Percentiles rank a stretch among this genome's conserved stretches.
Conservation (phyloP, 1,284 basidiomycete genomes). For the Puccinia novopanici region DNA sequence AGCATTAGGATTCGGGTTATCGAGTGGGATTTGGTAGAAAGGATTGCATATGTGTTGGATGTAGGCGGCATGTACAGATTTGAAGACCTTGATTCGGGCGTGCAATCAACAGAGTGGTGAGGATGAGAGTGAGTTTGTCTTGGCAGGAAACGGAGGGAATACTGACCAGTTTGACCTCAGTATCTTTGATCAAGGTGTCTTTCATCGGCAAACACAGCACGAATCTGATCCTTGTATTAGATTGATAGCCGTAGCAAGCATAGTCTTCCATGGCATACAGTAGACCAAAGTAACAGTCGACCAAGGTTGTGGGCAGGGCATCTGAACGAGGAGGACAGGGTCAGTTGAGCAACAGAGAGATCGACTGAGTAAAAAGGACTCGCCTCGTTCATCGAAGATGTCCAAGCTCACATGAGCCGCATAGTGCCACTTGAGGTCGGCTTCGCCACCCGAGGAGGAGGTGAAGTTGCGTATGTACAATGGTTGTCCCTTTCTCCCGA, state of each 20-base stretch:
- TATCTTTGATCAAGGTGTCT: conserved; percentile 43
- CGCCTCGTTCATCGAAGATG: conserved; percentile 50
- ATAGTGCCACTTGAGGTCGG: conserved; percentile 49
- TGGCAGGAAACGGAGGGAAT: no score
- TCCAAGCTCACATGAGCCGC: conserved; percentile 48
- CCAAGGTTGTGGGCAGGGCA: conserved; percentile 32
- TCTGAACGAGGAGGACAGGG: background rate
- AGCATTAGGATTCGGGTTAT: conserved; percentile 22
- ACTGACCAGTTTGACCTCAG: conserved; percentile 41
- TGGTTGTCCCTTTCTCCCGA: conserved; percentile 42
- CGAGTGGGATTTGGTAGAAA: conserved; percentile 21
- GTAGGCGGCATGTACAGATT: conserved; percentile 42
- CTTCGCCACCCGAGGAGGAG: conserved; percentile 28
- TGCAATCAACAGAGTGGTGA: background rate
- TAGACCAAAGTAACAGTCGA: conserved; percentile 49
- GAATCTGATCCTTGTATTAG: conserved; percentile 45
- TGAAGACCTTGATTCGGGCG: conserved; percentile 29
- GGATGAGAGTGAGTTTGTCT: no score
- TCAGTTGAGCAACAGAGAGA: background rate
- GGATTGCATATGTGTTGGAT: conserved; percentile 47
- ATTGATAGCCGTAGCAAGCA: conserved; percentile 49
- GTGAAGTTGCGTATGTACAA: conserved; percentile 39
- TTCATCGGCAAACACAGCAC: conserved; percentile 35
- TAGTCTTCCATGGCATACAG: conserved; percentile 47
- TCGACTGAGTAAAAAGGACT: background rate